Conservation (phyloP, 1,139 yeast species). For the Suhomyces panamericanus region DNA sequence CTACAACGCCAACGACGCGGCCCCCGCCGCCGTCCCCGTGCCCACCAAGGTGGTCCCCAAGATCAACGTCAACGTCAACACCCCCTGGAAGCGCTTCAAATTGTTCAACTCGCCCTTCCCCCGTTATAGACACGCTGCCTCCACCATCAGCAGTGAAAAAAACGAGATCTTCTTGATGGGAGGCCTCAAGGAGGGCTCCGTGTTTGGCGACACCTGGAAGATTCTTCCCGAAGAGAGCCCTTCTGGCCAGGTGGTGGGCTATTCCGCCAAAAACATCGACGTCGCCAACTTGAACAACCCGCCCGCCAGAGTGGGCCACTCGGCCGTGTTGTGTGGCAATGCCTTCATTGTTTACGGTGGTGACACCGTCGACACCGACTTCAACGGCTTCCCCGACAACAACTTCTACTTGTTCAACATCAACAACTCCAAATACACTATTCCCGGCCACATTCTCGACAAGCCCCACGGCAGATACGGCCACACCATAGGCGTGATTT, state of each 20-base stretch:
- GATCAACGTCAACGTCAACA: constrained; percentile 10
- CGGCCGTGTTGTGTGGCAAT: constrained; percentile 88
- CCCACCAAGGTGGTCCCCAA: constrained; percentile 5
- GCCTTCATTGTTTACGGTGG: constrained; percentile 97
- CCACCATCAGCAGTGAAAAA: constrained; percentile 70
- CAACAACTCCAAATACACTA: constrained; percentile 86
- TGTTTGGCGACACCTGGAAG: constrained; percentile 94
- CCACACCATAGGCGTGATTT: constrained; percentile 68
- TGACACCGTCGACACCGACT: constrained; percentile 85
- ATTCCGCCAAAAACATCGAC: constrained; percentile 65
- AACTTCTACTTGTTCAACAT: constrained; percentile 86
- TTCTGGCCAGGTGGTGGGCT: constrained; percentile 30
- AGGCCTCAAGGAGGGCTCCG: constrained; percentile 89
- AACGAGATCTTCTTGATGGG: constrained; percentile 91
- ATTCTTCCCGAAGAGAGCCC: constrained; percentile 47
- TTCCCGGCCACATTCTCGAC: constrained; percentile 77
- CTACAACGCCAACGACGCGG: background rate
- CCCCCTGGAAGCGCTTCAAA: constrained; percentile 80
- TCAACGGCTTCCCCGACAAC: constrained; percentile 81
- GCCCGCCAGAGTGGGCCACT: constrained; percentile 96
- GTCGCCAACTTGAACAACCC: constrained; percentile 59
- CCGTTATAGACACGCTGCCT: constrained; percentile 89
- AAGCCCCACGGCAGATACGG: constrained; percentile 95
- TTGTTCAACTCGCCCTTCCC: constrained; percentile 86
- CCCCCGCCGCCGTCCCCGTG: background rate